Conservation (phyloP, 768 basidiomycete genomes). For the Mycena rosella region DNA sequence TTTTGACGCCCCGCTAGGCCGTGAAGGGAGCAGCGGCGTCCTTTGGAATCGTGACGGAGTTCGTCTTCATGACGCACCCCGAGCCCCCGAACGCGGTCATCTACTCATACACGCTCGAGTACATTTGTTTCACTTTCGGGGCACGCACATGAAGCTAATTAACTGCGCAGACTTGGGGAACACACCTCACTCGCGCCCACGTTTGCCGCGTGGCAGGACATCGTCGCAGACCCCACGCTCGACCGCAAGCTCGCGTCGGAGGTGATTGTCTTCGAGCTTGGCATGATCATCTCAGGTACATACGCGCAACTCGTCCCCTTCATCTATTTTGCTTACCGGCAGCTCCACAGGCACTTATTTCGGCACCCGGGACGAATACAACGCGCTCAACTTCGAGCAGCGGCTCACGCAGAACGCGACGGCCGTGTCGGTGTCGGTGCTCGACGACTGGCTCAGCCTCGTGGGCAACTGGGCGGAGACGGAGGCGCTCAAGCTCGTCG, state of each 20-base stretch:
- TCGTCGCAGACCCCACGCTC: constrained; percentile 33
- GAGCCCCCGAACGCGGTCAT: constrained; percentile 36
- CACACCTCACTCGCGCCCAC: constrained; percentile 23
- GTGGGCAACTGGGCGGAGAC: constrained; percentile 36
- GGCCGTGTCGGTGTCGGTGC: constrained; percentile 11
- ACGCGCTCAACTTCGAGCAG: constrained; percentile 29
- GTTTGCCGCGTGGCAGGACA: constrained; percentile 32
- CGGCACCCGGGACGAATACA: constrained; percentile 34
- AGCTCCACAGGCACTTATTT: constrained; percentile 28
- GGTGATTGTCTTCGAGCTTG: constrained; percentile 28
- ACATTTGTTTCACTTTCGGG: neutral
- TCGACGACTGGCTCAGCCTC: constrained; percentile 33
- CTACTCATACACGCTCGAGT: constrained; percentile 30
- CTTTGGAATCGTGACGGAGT: constrained; percentile 47
- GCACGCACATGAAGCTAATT: neutral
- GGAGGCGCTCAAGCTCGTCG: constrained; percentile 31
- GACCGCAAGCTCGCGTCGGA: constrained; percentile 36
- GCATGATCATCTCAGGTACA: constrained; percentile 37
- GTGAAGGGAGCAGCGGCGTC: constrained; percentile 46
- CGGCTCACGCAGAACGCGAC: constrained; percentile 25
- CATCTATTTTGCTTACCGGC: neutral
- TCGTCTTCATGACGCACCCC: constrained; percentile 41
- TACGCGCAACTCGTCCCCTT: too few relatives aligned
- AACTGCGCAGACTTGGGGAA: constrained; percentile 16
- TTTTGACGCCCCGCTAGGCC: too few relatives aligned